Evolutionary conservation across 345 rosid species (phyloP).

Genomic region (Eucalyptus cloeziana): DNA sequence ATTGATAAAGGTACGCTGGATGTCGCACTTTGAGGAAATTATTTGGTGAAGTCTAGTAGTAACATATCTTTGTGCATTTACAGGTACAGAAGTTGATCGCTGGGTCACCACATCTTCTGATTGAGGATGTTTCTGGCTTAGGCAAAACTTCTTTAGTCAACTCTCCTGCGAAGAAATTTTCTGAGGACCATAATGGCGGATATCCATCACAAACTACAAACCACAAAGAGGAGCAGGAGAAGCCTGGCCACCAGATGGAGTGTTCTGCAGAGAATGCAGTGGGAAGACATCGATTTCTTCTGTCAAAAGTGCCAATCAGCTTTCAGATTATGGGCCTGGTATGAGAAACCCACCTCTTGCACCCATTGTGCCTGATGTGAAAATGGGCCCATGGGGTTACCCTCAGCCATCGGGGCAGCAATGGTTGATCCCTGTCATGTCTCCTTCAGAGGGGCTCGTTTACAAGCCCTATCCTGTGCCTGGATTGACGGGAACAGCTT

Average conservation of each 20-base stretch:
- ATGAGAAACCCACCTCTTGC: constrained; percentile 10
- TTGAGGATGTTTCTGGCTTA: constrained; percentile 34
- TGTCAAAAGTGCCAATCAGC: constrained; percentile 15
- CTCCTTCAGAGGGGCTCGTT: constrained; percentile 84
- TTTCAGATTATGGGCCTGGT: constrained; percentile 24
- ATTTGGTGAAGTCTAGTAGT: not conserved
- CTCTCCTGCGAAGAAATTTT: constrained; percentile 29
- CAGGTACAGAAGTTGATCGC: constrained; percentile 85
- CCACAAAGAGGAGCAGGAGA: constrained; percentile 21
- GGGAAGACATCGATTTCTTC: constrained; percentile 21
- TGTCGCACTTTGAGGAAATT: not conserved
- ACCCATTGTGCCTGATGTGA: constrained; percentile 9
- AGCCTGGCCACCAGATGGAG: constrained; percentile 27
- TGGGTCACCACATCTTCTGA: constrained; percentile 49
- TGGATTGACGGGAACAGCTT: constrained; percentile 29
- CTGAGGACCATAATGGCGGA: constrained; percentile 17
- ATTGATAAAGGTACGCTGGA: constrained; percentile 61
- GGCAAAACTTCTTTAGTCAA: constrained; percentile 28
- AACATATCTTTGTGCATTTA: not conserved
- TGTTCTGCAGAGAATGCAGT: constrained; percentile 53
- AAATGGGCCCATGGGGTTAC: constrained; percentile 27
- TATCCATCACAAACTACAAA: constrained; percentile 22
- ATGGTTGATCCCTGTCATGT: constrained; percentile 84
- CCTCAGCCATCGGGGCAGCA: constrained; percentile 42
- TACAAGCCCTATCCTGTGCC: constrained; percentile 69